Percentiles rank a stretch among this genome's conserved stretches.
phyloP scores from a whole-genome alignment of 495 filamentous ascomycete species.

The Cladorrhinum samala region DNA sequence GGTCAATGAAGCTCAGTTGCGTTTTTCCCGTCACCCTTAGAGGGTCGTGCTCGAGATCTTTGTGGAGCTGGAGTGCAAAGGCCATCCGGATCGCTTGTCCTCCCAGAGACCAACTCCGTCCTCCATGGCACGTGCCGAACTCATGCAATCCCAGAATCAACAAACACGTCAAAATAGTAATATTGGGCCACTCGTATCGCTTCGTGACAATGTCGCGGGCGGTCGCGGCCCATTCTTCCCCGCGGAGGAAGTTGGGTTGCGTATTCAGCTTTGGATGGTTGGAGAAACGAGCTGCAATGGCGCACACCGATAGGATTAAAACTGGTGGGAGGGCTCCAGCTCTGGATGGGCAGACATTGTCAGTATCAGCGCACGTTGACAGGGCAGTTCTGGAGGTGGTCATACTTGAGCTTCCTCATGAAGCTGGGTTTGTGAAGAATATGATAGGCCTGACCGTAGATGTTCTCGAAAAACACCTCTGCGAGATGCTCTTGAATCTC shows the following conservation, averaged over 20 bases:
- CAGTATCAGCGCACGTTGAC: constrained; percentile 12
- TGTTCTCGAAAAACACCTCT: constrained; percentile 91
- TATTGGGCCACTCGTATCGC: constrained; percentile 90
- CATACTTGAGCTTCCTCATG: constrained; percentile 73
- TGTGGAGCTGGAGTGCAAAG: constrained; percentile 89
- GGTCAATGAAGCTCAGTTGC: constrained; percentile 81
- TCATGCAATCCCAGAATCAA: constrained; percentile 86
- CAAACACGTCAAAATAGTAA: constrained; percentile 86
- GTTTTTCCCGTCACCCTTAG: constrained; percentile 58
- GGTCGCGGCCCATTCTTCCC: constrained; percentile 80
- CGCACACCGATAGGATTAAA: constrained; percentile 83
- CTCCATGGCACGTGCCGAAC: constrained; percentile 95
- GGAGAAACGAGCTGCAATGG: constrained; percentile 90
- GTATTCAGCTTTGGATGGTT: constrained; percentile 80
- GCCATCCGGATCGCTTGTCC: constrained; percentile 96
- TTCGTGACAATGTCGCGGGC: constrained; percentile 78
- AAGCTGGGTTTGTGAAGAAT: constrained; percentile 96
- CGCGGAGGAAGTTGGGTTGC: constrained; percentile 81
- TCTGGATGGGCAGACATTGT: constrained; percentile 27
- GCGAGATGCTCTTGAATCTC: constrained; percentile 92
- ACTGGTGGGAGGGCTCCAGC: constrained; percentile 67
- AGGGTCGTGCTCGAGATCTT: constrained; percentile 85
- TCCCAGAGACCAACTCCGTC: constrained; percentile 89
- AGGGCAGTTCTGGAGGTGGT: constrained; percentile 8
- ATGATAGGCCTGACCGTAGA: constrained; percentile 93